A percentile compares a stretch with the other conserved stretches of the same genome.
phyloP scores from a whole-genome alignment of 2,329 filamentous ascomycete genomes.

The Trichoderma koningiopsis region DNA sequence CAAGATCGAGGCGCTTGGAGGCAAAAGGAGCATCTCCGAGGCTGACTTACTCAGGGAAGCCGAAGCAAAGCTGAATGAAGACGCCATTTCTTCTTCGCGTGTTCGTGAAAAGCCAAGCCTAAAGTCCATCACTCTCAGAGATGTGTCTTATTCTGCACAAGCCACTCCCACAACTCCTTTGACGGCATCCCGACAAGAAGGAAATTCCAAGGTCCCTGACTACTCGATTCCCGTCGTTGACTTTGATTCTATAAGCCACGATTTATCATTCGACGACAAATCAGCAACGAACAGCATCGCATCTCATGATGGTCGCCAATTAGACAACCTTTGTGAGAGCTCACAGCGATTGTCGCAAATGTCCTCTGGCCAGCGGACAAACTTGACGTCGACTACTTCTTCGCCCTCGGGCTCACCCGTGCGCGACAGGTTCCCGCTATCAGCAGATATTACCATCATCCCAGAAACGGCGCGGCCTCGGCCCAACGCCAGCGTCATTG shows the following conservation, averaged over 20 bases:
- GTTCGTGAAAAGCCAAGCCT: constrained; percentile 48
- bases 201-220: constrained; percentile 24
- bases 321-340: constrained; percentile 60
- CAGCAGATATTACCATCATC: constrained; percentile 29
- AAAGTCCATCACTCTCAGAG: constrained; percentile 50
- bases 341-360: constrained; percentile 60
- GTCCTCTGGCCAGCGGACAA: constrained; percentile 62
- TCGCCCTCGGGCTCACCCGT: constrained; percentile 61
- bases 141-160: constrained; percentile 51
- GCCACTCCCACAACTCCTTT: constrained; percentile 27
- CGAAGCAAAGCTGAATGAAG: constrained; percentile 37
- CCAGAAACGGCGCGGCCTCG: constrained; percentile 45
- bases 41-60: constrained; percentile 50
- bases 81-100: constrained; percentile 37
- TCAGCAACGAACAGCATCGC: constrained; percentile 59
- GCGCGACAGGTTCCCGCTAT: constrained; percentile 50
- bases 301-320: constrained; percentile 60
- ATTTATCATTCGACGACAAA: constrained; percentile 54
- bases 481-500: constrained; percentile 56
- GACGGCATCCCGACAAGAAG: constrained; percentile 26
- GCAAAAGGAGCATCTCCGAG: constrained; percentile 64
- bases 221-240: constrained; percentile 28
- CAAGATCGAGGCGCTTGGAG: constrained; percentile 71
- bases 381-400: constrained; percentile 60
- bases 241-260: constrained; percentile 36